Percentiles rank a stretch among this genome's conserved stretches.
Conservation (phyloP, 345 rosid genomes). For the Raphanus raphanistrum region DNA sequence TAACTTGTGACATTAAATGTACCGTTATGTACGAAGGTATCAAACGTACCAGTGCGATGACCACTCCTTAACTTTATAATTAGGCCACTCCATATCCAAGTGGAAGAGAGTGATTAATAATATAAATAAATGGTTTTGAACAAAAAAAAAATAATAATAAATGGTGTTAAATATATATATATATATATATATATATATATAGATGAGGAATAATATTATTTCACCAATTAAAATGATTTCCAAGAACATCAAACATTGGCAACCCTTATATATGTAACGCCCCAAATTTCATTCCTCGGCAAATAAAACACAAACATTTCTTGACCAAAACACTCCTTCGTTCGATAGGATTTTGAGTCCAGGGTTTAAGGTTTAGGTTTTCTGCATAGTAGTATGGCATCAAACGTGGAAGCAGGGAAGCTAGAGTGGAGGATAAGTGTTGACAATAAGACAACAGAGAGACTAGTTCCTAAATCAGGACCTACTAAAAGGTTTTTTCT, state of each 20-base stretch:
- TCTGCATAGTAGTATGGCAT: constrained; percentile 27
- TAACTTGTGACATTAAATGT: background rate
- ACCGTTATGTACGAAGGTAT: background rate
- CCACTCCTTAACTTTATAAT: constrained; percentile 24
- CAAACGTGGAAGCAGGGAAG: constrained; percentile 41
- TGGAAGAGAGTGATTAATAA: constrained; percentile 19
- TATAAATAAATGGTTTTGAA: background rate
- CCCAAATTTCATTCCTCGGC: constrained; percentile 28
- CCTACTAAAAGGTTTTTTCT: constrained; percentile 27
- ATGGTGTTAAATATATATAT: background rate
- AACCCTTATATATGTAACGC: constrained; percentile 32
- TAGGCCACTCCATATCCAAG: constrained; percentile 27
- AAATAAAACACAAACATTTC: constrained; percentile 2
- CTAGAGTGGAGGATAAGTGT: constrained; percentile 66
- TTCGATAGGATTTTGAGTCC: no score
- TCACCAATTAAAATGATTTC: background rate
- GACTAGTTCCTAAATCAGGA: constrained; percentile 36
- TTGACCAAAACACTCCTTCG: background rate
- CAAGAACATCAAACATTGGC: background rate
- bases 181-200: constrained; percentile 2
- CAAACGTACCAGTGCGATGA: constrained; percentile 20
- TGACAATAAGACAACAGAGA: constrained; percentile 42
- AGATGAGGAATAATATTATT: constrained; percentile 10
- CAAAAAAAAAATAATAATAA: no score
- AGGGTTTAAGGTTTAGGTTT: background rate